Evolutionary conservation across 148 eudicot species (phyloP).

Genomic region (Nyssa sinensis): DNA sequence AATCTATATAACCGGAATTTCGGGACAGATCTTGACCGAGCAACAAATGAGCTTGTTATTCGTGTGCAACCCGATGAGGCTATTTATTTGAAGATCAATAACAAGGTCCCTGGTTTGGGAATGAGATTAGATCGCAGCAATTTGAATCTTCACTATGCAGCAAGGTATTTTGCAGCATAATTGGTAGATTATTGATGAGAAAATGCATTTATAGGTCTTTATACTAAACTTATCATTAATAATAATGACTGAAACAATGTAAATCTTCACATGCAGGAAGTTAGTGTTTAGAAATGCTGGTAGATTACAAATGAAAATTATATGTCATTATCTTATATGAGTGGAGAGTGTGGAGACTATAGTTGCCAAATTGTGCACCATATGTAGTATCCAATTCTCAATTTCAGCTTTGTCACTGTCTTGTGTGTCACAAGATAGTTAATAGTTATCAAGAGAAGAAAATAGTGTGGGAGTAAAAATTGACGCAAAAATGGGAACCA

Average conservation of each 20-base stretch:
- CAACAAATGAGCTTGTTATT: constrained; percentile 95
- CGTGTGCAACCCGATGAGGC: constrained; percentile 96
- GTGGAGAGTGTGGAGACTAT: too few species aligned
- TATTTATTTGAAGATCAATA: constrained; percentile 84
- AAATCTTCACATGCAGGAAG: background rate
- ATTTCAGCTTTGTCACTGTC: background rate
- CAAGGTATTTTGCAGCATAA: constrained; percentile 47
- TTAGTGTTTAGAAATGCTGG: background rate
- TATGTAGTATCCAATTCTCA: background rate
- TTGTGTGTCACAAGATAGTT: background rate
- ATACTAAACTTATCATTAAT: background rate
- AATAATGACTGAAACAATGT: background rate
- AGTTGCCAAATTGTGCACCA: background rate
- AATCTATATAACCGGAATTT: constrained; percentile 69
- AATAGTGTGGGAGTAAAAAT: background rate
- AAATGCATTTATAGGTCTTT: background rate
- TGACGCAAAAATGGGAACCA: too few species aligned
- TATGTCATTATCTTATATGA: too few species aligned
- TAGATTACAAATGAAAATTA: too few species aligned
- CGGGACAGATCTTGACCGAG: constrained; percentile 80
- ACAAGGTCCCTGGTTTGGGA: constrained; percentile 93
- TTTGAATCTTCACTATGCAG: constrained; percentile 88
- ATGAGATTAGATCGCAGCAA: constrained; percentile 94
- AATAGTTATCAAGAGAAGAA: too few species aligned
- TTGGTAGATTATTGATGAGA: constrained; percentile 3